These are phyloP conservation scores for Starmerella tilneyi DNA, from an alignment of 805 yeast genomes.

Conservation along the genomic window DNA sequence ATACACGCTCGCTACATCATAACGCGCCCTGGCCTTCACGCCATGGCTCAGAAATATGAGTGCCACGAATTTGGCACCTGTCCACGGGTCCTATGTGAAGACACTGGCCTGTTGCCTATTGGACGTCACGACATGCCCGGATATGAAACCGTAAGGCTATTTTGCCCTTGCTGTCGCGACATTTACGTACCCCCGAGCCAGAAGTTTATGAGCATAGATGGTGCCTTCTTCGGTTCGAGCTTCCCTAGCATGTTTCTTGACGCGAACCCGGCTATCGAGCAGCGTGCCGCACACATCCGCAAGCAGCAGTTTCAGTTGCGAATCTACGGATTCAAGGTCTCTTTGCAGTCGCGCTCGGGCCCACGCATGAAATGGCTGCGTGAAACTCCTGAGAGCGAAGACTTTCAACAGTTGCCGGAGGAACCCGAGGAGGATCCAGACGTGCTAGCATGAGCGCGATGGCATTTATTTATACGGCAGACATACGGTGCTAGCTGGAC, in stretches of 20 bases:
- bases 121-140: constrained; percentile 90
- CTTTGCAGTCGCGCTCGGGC: constrained; percentile 66
- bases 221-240: constrained; percentile 93
- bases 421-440: constrained; percentile 17
- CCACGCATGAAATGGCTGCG: constrained; percentile 96
- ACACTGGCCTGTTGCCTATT: constrained; percentile 80
- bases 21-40: constrained; percentile 78
- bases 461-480: not conserved
- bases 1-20: constrained; percentile 87
- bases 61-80: constrained; percentile 82
- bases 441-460: constrained; percentile 2
- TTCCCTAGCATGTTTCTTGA: constrained; percentile 88
- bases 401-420: constrained; percentile 48
- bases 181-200: constrained; percentile 78
- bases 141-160: constrained; percentile 79
- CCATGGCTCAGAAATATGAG: constrained; percentile 83
- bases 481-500: too few species aligned
- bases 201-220: constrained; percentile 82
- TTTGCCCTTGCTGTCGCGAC: constrained; percentile 91
- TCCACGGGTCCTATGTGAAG: constrained; percentile 81
- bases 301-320: constrained; percentile 49
- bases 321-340: constrained; percentile 77
- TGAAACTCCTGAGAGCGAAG: constrained; percentile 51
- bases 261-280: constrained; percentile 82
- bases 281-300: constrained; percentile 54